phyloP scores from a whole-genome alignment of 306 rosid species.

The Vicia sativa region DNA sequence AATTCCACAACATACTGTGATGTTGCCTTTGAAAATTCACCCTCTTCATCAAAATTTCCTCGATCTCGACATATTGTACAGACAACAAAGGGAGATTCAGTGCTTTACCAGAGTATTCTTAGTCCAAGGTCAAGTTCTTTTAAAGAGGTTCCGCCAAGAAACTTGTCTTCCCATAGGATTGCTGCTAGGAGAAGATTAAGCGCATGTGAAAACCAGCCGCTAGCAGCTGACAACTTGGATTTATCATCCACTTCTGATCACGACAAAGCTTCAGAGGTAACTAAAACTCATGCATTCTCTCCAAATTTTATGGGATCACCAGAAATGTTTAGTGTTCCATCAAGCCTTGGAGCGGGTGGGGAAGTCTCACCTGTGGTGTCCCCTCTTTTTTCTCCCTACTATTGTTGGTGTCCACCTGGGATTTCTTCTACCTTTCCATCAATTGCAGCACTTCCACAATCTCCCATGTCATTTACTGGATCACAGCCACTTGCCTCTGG shows the following conservation, averaged over 20 bases:
- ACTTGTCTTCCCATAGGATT: constrained; percentile 60
- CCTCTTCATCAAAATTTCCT: constrained; percentile 55
- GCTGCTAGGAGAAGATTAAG: constrained; percentile 74
- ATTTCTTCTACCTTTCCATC: constrained; percentile 50
- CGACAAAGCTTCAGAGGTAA: constrained; percentile 48
- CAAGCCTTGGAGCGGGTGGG: constrained; percentile 48
- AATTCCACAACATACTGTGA: constrained; percentile 40
- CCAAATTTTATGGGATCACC: constrained; percentile 63
- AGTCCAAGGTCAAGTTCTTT: constrained; percentile 91
- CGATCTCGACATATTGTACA: constrained; percentile 70
- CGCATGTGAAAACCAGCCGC: constrained; percentile 59
- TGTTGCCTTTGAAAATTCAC: constrained; percentile 55
- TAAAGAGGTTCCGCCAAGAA: constrained; percentile 80
- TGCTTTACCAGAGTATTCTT: constrained; percentile 70
- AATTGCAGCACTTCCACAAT: constrained; percentile 51
- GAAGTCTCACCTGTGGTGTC: constrained; percentile 54
- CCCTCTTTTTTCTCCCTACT: constrained; percentile 80
- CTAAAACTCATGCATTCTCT: constrained; percentile 44
- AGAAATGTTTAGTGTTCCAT: constrained; percentile 55
- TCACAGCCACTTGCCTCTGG: constrained; percentile 60
- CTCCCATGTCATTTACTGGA: constrained; percentile 39
- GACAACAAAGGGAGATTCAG: constrained; percentile 62
- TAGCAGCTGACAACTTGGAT: constrained; percentile 53
- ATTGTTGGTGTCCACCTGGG: constrained; percentile 93
- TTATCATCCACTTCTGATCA: constrained; percentile 44